Percentiles rank a stretch among this genome's conserved stretches.
phyloP scores from a whole-genome alignment of 371 early-diverging fungal species.

The Capillidium rhysosporum region DNA sequence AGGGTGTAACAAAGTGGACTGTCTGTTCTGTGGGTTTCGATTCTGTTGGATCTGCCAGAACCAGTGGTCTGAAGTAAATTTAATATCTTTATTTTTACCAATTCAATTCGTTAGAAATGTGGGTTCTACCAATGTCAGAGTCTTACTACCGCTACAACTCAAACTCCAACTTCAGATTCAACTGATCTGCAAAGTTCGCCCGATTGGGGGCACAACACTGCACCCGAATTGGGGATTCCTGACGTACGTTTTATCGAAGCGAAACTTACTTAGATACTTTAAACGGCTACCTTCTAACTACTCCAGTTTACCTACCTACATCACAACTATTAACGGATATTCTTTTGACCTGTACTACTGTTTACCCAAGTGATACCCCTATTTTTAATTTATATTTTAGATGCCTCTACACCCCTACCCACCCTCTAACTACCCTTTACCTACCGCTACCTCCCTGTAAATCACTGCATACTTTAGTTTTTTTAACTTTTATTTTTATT shows the following conservation, averaged over 20 bases:
- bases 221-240: constrained; percentile 29
- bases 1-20: constrained; percentile 62
- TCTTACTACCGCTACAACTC: neutral
- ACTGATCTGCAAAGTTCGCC: neutral
- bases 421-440: no score
- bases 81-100: neutral
- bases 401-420: no score
- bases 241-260: constrained; percentile 24
- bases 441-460: no score
- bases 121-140: constrained; percentile 19
- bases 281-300: no score
- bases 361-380: no score
- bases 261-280: constrained; percentile 9
- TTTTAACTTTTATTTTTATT: no score
- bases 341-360: no score
- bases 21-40: constrained; percentile 41
- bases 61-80: constrained; percentile 15
- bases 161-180: neutral
- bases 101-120: constrained; percentile 11
- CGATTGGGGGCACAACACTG: neutral
- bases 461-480: no score
- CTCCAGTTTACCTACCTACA: no score
- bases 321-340: no score
- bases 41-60: constrained; percentile 45
- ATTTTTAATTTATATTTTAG: no score